Base-by-base conservation (phyloP, 192 early-diverging fungal species). In the Piromyces sp. region DNA sequence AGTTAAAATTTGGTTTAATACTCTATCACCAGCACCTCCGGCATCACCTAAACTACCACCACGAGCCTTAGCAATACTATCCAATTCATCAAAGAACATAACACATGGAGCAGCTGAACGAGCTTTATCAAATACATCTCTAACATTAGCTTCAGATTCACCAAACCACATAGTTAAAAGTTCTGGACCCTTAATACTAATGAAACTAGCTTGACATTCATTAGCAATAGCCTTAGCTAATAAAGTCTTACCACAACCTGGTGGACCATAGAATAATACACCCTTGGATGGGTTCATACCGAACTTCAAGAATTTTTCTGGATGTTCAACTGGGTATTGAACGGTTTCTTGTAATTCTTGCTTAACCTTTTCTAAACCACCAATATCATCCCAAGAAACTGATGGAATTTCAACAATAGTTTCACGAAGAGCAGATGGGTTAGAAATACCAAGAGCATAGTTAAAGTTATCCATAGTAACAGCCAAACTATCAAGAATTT, bases 71-170 rank as follows among this genome's bases (percentile, higher is more conserved):
- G 96, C 96, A 85, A 98, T 93, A 37, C 96, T 97, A 88, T 99
- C 97, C 85, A 99, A 87, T 89, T 99, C 97, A 83, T 99, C 97
- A 92, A 99, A 99, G 95, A 99, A 99, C 96, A 99, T 96, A 31
- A 99, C 97, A 87, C 97, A 99, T 33, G 97, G 97, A 16, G 96
- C 94, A 33, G 96, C 97, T 6, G 96, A 95, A 82, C 97, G 93
- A 26, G 96, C 97, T 90, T 97, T 97, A 89, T 98, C 96, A 90
- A 99, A 99, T 42, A 99, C 96, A 87, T 98, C 96, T 80, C 97
- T 96, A 58, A 98, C 97, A 84, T 98, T 98, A 82, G 97, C 96
- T 86, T 99, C 97, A 13, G 96, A 97, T 87, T 99, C 97, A 87
- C 97, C 97, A 85, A 99, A 97, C 96, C 96, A 99, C 97, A 98